Evolutionary conservation across 2,329 filamentous ascomycete species (phyloP).

Genomic region (Penicillium sp.): DNA sequence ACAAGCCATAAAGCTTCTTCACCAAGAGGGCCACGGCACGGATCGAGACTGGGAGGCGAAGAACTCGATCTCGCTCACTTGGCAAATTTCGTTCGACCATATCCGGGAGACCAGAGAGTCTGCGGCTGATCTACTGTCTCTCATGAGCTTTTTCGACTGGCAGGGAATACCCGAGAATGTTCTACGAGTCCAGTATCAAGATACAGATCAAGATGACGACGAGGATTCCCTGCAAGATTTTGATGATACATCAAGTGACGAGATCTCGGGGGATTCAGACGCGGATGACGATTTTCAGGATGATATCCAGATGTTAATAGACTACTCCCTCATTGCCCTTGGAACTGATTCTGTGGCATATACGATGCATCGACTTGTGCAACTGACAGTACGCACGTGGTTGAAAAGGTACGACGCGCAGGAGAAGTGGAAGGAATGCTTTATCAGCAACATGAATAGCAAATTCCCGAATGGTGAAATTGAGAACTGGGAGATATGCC

Average conservation of each 20-base stretch:
- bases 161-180: slow-evolving; percentile 26
- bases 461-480: slow-evolving; percentile 25
- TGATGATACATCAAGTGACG: background rate
- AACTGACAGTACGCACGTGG: slow-evolving; percentile 27
- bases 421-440: slow-evolving; percentile 27
- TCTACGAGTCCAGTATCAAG: slow-evolving; percentile 1
- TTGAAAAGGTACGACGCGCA: slow-evolving; percentile 25
- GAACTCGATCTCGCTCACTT: slow-evolving; percentile 32
- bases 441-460: slow-evolving; percentile 18
- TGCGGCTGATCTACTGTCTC: slow-evolving; percentile 28
- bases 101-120: slow-evolving; percentile 22
- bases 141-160: slow-evolving; percentile 32
- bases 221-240: background rate
- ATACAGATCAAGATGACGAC: background rate
- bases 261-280: background rate
- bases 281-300: slow-evolving; percentile 20
- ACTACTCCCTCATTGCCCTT: slow-evolving; percentile 24
- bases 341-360: slow-evolving; percentile 11
- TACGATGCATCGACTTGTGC: slow-evolving; percentile 31
- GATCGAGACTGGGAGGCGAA: slow-evolving; percentile 24
- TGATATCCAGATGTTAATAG: slow-evolving; percentile 19
- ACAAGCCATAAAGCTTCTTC: slow-evolving; percentile 27
- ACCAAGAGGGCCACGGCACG: slow-evolving; percentile 25
- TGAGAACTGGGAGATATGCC: slow-evolving; percentile 28
- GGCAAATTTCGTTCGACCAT: slow-evolving; percentile 37